Evolutionary conservation across 2,329 filamentous ascomycete genomes (phyloP).

Genomic region (Bretziella fagacearum): DNA sequence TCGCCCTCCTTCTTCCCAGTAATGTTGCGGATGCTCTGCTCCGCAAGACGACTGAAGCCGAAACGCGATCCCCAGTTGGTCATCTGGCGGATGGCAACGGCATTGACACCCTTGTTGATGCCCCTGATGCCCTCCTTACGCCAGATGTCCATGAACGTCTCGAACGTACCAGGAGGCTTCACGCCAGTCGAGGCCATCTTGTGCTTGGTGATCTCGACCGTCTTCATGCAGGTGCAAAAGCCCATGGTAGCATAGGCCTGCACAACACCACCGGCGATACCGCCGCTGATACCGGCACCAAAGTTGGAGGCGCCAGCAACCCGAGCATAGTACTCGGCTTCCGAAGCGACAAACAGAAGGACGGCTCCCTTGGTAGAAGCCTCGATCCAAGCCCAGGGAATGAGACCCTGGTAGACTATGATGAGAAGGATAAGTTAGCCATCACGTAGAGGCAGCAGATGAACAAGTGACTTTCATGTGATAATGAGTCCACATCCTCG

Average conservation of each 20-base stretch:
- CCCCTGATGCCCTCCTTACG: slow-evolving; percentile 81
- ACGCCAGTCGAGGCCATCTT: slow-evolving; percentile 73
- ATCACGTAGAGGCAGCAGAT: too few relatives aligned
- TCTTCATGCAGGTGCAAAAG: slow-evolving; percentile 99
- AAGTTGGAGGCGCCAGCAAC: slow-evolving; percentile 72
- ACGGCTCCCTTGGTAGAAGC: slow-evolving; percentile 98
- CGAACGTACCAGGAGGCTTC: slow-evolving; percentile 77
- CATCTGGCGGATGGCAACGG: slow-evolving; percentile 95
- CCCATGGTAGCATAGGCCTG: slow-evolving; percentile 99
- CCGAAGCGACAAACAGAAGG: slow-evolving; percentile 94
- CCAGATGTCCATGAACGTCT: slow-evolving; percentile 95
- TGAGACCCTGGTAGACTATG: slow-evolving; percentile 97
- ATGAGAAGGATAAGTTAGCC: background rate
- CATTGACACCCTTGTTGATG: slow-evolving; percentile 98
- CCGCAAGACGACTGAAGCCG: slow-evolving; percentile 78
- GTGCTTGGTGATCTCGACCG: slow-evolving; percentile 97
- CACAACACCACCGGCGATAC: slow-evolving; percentile 84
- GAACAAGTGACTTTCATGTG: too few relatives aligned
- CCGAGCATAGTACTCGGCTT: slow-evolving; percentile 91
- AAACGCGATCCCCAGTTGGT: slow-evolving; percentile 98
- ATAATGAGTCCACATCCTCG: too few relatives aligned
- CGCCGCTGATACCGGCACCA: slow-evolving; percentile 71
- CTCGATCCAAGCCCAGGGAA: slow-evolving; percentile 99
- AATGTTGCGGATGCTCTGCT: slow-evolving; percentile 64
- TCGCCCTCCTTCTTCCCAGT: slow-evolving; percentile 66